Base-by-base conservation (phyloP, 2,329 filamentous ascomycete genomes). In the Acrodontium crateriforme region DNA sequence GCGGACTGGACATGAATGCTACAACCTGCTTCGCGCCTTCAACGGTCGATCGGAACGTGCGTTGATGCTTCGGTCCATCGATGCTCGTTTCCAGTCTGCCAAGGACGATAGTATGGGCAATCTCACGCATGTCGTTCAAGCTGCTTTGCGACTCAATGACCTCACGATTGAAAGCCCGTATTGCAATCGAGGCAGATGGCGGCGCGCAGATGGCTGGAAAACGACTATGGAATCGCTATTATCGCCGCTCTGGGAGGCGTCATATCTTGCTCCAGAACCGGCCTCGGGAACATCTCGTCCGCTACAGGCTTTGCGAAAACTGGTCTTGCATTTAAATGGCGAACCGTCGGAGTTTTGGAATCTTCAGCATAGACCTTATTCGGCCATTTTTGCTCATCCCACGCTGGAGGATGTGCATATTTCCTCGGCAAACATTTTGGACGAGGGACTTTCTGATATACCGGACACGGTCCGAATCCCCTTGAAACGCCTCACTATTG, bases 141-240 rank as follows among this genome's bases (percentile, higher is more conserved):
- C 14, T n/a, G 16, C 21, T 13, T 8, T 6, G 5, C 12, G 25
- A 3, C 21, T 30, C 6, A 10, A 14, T 7, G 16, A 18, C 8
- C 28, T 30, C 8, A 30, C 28, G 13, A 13, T 30, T 16, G 28
- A 30, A 18, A 30, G 28, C 17, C 22, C 28, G 8, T 30, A 12
- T 12, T 25, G 22, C 22, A 30, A 30, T 17, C 6, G 17, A 14
- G 22, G 22, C 8, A 6, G 28, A 10, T 18, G 22, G 22, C 27
- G 17, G n/a, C 16, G 4, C 12, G 10, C 27, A 5, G 18, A 13
- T n/a, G n/a, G n/a, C n/a, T n/a, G n/a, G n/a, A n/a, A n/a, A n/a
- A 13, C 9, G 27, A 13, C 11, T 20, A 28, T 6, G 18, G 11
- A 5, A 16, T 6, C 18, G 10, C 6, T 22, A 6, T 28, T 10